These are phyloP conservation scores for Sporopachydermia lactativora DNA, from an alignment of 805 yeast species.

Conservation along the genomic window DNA sequence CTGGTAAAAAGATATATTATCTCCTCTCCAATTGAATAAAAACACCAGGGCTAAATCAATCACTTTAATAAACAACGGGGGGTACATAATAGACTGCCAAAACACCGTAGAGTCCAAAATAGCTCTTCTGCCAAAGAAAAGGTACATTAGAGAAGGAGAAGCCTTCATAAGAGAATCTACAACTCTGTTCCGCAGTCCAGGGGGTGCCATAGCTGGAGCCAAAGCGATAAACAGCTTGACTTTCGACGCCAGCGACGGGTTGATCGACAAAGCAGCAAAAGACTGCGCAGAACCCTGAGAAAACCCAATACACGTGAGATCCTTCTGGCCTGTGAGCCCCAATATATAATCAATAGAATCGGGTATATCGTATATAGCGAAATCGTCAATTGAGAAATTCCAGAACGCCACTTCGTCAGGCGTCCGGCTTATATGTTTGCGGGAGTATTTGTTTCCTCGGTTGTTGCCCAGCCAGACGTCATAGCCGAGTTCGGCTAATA, in stretches of 20 bases:
- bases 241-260: conserved; percentile 43
- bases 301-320: conserved; percentile 69
- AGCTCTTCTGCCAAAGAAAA: conserved; percentile 60
- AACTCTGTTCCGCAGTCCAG: conserved; percentile 62
- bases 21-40: conserved; percentile 69
- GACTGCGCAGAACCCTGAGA: conserved; percentile 93
- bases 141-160: conserved; percentile 57
- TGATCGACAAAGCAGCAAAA: conserved; percentile 62
- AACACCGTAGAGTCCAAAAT: conserved; percentile 62
- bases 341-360: conserved; percentile 65
- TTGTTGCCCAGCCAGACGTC: conserved; percentile 95
- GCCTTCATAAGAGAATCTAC: conserved; percentile 64
- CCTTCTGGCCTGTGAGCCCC: conserved; percentile 26
- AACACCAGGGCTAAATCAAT: conserved; percentile 58
- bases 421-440: conserved; percentile 44
- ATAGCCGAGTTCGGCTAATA: conserved; percentile 66
- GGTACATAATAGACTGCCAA: conserved; percentile 70
- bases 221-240: conserved; percentile 57
- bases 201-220: conserved; percentile 92
- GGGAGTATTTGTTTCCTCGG: conserved; percentile 85
- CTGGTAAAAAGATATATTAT: conserved; percentile 57
- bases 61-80: conserved; percentile 54
- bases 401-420: conserved; percentile 47
- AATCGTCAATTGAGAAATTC: conserved; percentile 86
- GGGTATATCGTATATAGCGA: conserved; percentile 85